Conservation (phyloP, 2,329 filamentous ascomycete genomes). For the Sordariomycetes sp. region DNA sequence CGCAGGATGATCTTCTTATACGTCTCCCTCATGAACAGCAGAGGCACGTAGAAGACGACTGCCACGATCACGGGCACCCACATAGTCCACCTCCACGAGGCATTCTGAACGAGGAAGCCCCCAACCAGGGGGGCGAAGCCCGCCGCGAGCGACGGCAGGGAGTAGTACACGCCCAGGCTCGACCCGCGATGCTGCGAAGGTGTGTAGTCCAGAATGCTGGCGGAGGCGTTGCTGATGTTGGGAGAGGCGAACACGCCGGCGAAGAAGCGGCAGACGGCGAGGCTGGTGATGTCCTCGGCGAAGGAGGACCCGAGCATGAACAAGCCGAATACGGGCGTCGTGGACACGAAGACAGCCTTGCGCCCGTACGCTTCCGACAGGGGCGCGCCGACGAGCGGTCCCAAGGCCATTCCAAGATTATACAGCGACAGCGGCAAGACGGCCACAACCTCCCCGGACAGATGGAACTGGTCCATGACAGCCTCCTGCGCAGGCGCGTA, state of each 20-base stretch:
- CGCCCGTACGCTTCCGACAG: constrained; percentile 66
- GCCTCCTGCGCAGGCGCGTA: constrained; percentile 14
- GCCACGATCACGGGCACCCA: constrained; percentile 26
- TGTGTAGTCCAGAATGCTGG: constrained; percentile 55
- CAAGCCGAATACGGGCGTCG: constrained; percentile 61
- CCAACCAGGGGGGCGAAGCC: constrained; percentile 54
- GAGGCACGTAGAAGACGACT: constrained; percentile 43
- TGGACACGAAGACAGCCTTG: constrained; percentile 22
- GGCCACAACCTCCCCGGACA: constrained; percentile 10
- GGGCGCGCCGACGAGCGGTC: constrained; percentile 66
- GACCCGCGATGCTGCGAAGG: constrained; percentile 39
- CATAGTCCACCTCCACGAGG: constrained; percentile 56
- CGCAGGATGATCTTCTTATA: constrained; percentile 50
- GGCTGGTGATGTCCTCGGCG: constrained; percentile 58
- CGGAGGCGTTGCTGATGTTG: constrained; percentile 52
- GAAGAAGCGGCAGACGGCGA: constrained; percentile 65
- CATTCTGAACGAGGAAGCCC: constrained; percentile 55
- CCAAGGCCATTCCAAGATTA: constrained; percentile 16
- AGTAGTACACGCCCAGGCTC: constrained; percentile 55
- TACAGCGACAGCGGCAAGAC: constrained; percentile 16
- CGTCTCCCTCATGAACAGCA: constrained; percentile 51
- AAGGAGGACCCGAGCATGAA: constrained; percentile 63
- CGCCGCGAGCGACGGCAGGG: constrained; percentile 58
- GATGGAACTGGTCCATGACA: constrained; percentile 10
- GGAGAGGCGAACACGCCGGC: constrained; percentile 53